Conservation (phyloP, 1,284 basidiomycete species). For the Puccinia horiana region DNA sequence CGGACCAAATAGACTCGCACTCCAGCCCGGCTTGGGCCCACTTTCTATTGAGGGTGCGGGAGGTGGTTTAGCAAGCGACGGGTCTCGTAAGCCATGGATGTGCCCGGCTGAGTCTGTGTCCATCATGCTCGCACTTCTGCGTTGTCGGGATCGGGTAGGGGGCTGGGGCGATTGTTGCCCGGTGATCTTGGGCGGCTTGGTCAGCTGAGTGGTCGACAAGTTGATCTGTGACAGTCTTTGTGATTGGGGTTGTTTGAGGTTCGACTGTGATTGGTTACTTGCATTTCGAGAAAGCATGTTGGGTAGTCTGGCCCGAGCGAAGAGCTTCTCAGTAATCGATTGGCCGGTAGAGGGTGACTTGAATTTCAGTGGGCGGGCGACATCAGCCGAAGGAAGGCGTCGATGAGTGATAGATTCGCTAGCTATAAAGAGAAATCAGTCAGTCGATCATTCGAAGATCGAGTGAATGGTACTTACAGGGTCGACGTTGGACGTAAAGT, state of each 20-base stretch:
- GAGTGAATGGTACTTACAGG: constrained; percentile 12
- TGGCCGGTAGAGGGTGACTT: constrained; percentile 8
- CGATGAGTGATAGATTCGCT: background rate
- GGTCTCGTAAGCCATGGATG: background rate
- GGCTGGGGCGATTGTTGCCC: background rate
- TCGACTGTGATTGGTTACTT: background rate
- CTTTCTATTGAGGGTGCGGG: background rate
- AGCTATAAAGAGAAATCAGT: constrained; percentile 18
- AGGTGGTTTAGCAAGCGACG: background rate
- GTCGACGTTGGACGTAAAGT: constrained; percentile 43
- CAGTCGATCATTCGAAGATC: background rate
- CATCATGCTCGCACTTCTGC: constrained; percentile 27
- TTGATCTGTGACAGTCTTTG: constrained; percentile 20
- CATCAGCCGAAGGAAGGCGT: background rate
- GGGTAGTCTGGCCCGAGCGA: constrained; percentile 21
- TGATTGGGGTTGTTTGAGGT: background rate
- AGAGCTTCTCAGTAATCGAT: constrained; percentile 37
- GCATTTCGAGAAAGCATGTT: constrained; percentile 33
- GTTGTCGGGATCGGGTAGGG: background rate
- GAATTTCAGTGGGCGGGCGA: background rate
- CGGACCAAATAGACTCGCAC: background rate
- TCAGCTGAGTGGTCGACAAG: background rate
- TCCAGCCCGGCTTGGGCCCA: background rate
- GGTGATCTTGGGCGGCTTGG: background rate
- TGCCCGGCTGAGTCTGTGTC: background rate